phyloP scores from a whole-genome alignment of 2,329 filamentous ascomycete species.

The Scolecobasidium constrictum region DNA sequence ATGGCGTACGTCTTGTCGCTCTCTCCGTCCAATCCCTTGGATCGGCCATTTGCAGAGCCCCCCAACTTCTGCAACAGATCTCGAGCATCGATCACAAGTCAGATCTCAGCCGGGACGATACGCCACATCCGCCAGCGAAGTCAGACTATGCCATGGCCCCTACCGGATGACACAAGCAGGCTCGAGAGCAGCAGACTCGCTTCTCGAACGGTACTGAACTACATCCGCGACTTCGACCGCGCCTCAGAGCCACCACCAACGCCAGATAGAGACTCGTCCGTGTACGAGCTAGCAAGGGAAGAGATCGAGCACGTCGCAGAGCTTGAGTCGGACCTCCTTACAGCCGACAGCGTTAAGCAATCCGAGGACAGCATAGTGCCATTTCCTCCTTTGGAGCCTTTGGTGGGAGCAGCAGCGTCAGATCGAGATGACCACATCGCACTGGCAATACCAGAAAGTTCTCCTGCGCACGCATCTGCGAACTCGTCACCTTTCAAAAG shows the following conservation, averaged over 20 bases:
- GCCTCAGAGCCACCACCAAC: too few relatives aligned
- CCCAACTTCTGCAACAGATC: constrained; percentile 24
- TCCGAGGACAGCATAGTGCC: too few relatives aligned
- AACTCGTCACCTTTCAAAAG: constrained; percentile 48
- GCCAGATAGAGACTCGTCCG: too few relatives aligned
- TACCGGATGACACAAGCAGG: not conserved
- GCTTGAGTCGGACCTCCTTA: too few relatives aligned
- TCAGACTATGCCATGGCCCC: not conserved
- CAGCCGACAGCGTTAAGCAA: too few relatives aligned
- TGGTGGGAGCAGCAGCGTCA: too few relatives aligned
- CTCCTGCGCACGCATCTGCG: too few relatives aligned
- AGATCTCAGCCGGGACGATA: constrained; percentile 17
- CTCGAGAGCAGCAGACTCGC: not conserved
- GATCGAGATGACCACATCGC: too few relatives aligned
- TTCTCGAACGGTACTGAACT: constrained; percentile 10
- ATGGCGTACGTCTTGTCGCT: constrained; percentile 31
- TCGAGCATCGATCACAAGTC: constrained; percentile 20
- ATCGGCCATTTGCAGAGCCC: constrained; percentile 30
- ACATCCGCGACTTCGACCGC: constrained; percentile 6
- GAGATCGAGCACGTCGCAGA: too few relatives aligned
- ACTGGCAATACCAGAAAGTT: too few relatives aligned
- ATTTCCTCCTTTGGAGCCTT: too few relatives aligned
- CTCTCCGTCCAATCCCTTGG: constrained; percentile 26
- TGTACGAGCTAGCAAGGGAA: too few relatives aligned
- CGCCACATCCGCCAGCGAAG: constrained; percentile 20